These are phyloP conservation scores for Fusarium vanettenii DNA, from an alignment of 2,329 filamentous ascomycete species.

Conservation along the genomic window DNA sequence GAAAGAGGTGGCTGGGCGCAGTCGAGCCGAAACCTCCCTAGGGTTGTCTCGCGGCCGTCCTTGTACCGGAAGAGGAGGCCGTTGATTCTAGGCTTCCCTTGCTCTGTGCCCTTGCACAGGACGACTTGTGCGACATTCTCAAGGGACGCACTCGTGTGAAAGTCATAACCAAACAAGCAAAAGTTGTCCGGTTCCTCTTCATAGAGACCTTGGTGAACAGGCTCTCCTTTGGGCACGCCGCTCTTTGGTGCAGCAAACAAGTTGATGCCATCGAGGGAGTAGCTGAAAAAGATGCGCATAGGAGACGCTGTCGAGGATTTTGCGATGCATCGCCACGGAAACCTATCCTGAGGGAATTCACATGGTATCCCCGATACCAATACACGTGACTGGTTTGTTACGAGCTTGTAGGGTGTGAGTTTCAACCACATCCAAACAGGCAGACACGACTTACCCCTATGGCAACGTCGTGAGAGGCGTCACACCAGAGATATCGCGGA, in stretches of 20 bases:
- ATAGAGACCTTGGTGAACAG: background rate
- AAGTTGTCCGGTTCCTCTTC: background rate
- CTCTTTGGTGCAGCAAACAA: background rate
- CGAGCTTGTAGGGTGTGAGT: slow-evolving; percentile 15
- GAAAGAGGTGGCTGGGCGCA: background rate
- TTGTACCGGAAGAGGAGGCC: slow-evolving; percentile 4
- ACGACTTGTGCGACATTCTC: background rate
- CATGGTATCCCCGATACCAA: background rate
- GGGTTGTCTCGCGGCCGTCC: background rate
- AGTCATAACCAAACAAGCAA: background rate
- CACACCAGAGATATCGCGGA: background rate
- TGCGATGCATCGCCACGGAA: slow-evolving; percentile 20
- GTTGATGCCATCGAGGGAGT: background rate
- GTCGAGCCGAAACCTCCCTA: slow-evolving; percentile 1
- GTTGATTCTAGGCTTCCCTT: background rate
- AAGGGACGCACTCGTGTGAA: background rate
- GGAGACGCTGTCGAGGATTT: background rate
- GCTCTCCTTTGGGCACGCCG: background rate
- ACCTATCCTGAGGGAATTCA: background rate
- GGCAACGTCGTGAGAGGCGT: background rate
- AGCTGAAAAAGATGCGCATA: background rate
- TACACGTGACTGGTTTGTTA: slow-evolving; percentile 16
- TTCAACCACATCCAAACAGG: background rate
- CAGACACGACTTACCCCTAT: slow-evolving; percentile 9
- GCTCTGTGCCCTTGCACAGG: background rate